These are phyloP conservation scores for Aspergillus pseudoglaucus DNA, from an alignment of 2,329 filamentous ascomycete genomes.

Conservation along the genomic window DNA sequence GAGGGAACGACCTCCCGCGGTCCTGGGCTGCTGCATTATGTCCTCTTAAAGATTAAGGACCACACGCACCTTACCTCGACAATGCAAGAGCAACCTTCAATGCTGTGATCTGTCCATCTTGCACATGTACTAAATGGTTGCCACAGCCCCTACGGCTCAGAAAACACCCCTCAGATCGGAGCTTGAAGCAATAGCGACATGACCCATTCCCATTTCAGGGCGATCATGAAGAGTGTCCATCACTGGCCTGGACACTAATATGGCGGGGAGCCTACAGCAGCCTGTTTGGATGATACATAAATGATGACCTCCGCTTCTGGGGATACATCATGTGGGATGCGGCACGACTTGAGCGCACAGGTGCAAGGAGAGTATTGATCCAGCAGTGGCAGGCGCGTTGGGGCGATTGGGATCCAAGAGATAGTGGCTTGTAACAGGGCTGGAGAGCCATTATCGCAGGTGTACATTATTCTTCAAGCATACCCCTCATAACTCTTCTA, in stretches of 20 bases:
- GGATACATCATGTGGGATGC: background rate
- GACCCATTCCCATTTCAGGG: background rate
- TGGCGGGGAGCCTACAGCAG: background rate
- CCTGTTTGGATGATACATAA: background rate
- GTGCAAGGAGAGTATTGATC: background rate
- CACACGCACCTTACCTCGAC: background rate
- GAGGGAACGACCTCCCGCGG: background rate
- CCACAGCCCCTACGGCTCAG: background rate
- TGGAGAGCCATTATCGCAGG: too few relatives aligned
- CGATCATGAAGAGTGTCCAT: background rate
- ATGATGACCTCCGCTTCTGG: conserved; percentile 1
- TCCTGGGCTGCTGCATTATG: background rate
- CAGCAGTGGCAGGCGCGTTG: background rate
- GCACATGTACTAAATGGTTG: background rate
- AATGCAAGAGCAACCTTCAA: background rate
- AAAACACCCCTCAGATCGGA: background rate
- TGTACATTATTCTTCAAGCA: too few relatives aligned
- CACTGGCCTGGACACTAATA: background rate
- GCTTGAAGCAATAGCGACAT: background rate
- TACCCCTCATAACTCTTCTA: too few relatives aligned
- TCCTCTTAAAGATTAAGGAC: background rate
- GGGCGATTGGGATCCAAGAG: background rate
- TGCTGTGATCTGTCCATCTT: background rate
- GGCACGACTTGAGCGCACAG: background rate
- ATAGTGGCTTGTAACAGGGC: too few relatives aligned